These are phyloP conservation scores for Metarhizium humberi DNA, from an alignment of 2,329 filamentous ascomycete species.

Conservation along the genomic window DNA sequence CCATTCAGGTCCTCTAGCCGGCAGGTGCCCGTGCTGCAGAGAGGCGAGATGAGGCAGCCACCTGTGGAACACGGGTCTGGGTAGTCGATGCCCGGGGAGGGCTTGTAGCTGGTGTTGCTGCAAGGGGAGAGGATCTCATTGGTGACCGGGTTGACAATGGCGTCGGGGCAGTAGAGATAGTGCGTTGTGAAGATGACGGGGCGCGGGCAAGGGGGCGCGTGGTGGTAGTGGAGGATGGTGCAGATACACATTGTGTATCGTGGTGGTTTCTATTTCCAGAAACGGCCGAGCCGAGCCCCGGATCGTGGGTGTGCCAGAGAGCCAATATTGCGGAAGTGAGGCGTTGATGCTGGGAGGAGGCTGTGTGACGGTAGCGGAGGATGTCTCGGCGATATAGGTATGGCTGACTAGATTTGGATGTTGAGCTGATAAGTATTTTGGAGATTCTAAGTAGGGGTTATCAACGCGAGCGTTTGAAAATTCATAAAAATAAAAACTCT, in stretches of 20 bases:
- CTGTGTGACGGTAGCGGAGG: neutral
- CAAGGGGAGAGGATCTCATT: conserved; percentile 15
- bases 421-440: neutral
- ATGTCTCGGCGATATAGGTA: neutral
- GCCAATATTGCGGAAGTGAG: neutral
- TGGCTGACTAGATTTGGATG: neutral
- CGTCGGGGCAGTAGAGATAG: conserved; percentile 33
- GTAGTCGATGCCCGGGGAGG: conserved; percentile 22
- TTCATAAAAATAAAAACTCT: too few species aligned
- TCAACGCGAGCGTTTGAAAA: too few species aligned
- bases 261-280: neutral
- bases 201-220: conserved; percentile 31
- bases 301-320: too few species aligned
- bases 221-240: conserved; percentile 43
- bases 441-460: too few species aligned
- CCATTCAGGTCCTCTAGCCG: conserved; percentile 38
- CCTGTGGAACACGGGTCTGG: conserved; percentile 35
- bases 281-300: too few species aligned
- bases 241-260: conserved; percentile 35
- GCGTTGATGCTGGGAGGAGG: neutral
- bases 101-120: conserved; percentile 18
- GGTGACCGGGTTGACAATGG: conserved; percentile 21
- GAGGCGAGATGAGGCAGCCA: conserved; percentile 33
- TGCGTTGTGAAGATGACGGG: conserved; percentile 30
- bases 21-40: conserved; percentile 39